Percentiles rank a stretch among this genome's conserved stretches.
Conservation (phyloP, 139 green algal genomes). For the Micromonas commoda region DNA sequence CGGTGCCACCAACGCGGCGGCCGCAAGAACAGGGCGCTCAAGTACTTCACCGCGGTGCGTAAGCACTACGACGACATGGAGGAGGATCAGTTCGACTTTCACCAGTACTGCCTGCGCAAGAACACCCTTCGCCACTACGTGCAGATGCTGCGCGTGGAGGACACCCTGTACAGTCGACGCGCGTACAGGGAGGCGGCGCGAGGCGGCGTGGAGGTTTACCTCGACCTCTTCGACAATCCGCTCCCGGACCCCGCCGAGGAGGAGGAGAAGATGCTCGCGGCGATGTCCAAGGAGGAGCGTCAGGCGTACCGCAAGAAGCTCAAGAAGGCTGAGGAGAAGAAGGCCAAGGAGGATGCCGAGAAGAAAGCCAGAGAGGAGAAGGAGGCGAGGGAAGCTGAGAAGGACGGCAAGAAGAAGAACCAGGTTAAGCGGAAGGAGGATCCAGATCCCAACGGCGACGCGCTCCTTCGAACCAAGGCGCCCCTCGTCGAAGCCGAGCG, state of each 20-base stretch:
- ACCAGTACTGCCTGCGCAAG: constrained; percentile 95
- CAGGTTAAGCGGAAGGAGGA: constrained; percentile 48
- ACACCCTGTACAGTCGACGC: constrained; percentile 52
- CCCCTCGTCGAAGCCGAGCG: constrained; percentile 81
- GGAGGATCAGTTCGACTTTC: constrained; percentile 99
- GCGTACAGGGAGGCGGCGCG: neutral
- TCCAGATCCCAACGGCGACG: constrained; percentile 72
- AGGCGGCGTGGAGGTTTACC: neutral
- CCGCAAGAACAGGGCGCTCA: constrained; percentile 59
- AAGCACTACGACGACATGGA: constrained; percentile 67
- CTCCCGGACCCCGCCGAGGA: constrained; percentile 6
- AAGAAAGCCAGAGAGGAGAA: constrained; percentile 50
- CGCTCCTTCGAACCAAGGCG: constrained; percentile 62
- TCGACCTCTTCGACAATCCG: constrained; percentile 1
- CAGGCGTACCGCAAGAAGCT: constrained; percentile 47
- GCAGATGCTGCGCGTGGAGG: constrained; percentile 77
- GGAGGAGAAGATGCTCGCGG: constrained; percentile 55
- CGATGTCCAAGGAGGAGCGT: constrained; percentile 63
- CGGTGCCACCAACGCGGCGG: constrained; percentile 44
- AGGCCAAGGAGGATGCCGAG: neutral
- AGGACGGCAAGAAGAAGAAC: constrained; percentile 38
- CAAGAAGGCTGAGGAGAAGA: neutral
- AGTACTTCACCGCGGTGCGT: constrained; percentile 68
- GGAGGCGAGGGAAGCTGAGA: constrained; percentile 37
- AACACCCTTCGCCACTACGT: constrained; percentile 91